These are phyloP conservation scores for Gnomoniopsis smithogilvyi DNA, from an alignment of 2,329 filamentous ascomycete species.

Conservation along the genomic window DNA sequence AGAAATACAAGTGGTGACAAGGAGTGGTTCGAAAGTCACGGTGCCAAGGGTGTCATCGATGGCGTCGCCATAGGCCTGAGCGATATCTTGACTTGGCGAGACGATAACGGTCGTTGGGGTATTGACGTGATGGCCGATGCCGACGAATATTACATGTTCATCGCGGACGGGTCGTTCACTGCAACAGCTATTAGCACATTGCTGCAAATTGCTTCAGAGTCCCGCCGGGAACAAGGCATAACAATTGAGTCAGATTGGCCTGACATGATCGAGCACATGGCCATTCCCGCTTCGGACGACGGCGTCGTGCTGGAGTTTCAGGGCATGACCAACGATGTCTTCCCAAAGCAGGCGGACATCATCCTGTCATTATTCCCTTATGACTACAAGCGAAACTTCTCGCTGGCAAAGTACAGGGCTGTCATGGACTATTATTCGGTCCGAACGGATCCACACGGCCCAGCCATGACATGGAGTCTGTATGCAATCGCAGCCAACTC, in stretches of 20 bases:
- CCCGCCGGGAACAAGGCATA: constrained; percentile 5
- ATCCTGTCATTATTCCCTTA: constrained; percentile 64
- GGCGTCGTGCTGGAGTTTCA: constrained; percentile 61
- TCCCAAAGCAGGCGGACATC: constrained; percentile 68
- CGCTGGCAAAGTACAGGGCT: constrained; percentile 28
- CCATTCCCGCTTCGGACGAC: constrained; percentile 19
- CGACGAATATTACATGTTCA: constrained; percentile 19
- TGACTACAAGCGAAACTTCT: constrained; percentile 46
- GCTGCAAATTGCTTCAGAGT: constrained; percentile 9
- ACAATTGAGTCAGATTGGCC: constrained; percentile 10
- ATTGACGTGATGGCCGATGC: constrained; percentile 21
- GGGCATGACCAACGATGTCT: constrained; percentile 62
- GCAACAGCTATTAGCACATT: constrained; percentile 11
- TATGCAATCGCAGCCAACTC: constrained; percentile 66
- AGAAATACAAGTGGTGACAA: constrained; percentile 24
- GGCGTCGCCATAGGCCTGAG: constrained; percentile 15
- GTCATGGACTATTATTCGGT: constrained; percentile 26
- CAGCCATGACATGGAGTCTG: constrained; percentile 71
- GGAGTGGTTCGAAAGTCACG: constrained; percentile 14
- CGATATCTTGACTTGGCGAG: constrained; percentile 14
- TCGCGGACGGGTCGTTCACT: constrained; percentile 15
- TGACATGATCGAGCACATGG: constrained; percentile 15
- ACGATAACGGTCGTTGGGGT: constrained; percentile 17
- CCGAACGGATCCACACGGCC: constrained; percentile 51
- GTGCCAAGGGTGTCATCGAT: constrained; percentile 13